Base-by-base conservation (phyloP, 345 rosid genomes). In the Gossypium australe region DNA sequence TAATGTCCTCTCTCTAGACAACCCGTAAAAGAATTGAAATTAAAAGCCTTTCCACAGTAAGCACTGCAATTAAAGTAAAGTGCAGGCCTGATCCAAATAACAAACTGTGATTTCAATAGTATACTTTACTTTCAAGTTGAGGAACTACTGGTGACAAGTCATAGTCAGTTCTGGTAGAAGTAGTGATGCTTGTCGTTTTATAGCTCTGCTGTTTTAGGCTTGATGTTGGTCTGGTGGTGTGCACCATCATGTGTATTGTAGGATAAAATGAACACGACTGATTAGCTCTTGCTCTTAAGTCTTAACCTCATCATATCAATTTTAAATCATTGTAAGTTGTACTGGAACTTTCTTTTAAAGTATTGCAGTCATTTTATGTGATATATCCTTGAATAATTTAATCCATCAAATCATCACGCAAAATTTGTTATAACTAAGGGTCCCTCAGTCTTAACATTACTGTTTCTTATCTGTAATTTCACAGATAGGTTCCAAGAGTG, bases 401-500 rank as follows among this genome's bases (percentile, higher is more conserved):
- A 7, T 22, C 56, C 24, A 22, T 47, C 56, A 12, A 67, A 45
- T 67, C 38, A 5, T 51, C 24, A 5, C 48, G 49, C 43, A 24
- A 12, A 24, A 22, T 68, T 68, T 20, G 13, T 24, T 25, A 11
- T 7, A 24, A 13, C 34, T 41, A 7, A 2, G 9, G 70, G 18
- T 64, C 18, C 48, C 52, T 44, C 2, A 1, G 2, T 66, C n/a
- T 52, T 11, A 70, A 29, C 47, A 51, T 52, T 27, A 27, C 13
- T 11, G 2, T 52, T 70, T 70, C 27, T 24, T 67, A 43, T 48
- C 20, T 48, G 14, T 49, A 11, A 65, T 29, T 52, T 61, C 62
- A 59, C 86, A 87, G 90, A 84, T 61, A 67, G 80, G 80, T 73
- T 75, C 80, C 49, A 83, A 81, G 81, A 81, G 41, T 38, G 70